Percentiles rank a stretch among this genome's conserved stretches.
phyloP scores from a whole-genome alignment of 2,329 filamentous ascomycete genomes.

The Tolypocladium ophioglossoides region DNA sequence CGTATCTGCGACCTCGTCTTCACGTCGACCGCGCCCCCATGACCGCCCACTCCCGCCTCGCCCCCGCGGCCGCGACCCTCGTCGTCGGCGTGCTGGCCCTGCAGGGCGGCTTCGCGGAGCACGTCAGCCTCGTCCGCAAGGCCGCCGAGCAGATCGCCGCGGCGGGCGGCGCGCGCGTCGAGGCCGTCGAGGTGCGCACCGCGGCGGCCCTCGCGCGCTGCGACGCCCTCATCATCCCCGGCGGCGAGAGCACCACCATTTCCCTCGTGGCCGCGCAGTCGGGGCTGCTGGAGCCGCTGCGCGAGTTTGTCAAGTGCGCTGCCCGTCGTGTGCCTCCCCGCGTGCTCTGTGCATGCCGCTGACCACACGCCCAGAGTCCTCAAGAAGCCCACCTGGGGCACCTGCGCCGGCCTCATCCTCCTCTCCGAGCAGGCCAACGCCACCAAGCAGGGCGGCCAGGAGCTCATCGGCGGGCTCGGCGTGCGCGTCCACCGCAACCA shows the following conservation, averaged over 20 bases:
- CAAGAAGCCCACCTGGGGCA: conserved; percentile 85
- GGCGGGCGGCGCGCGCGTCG: conserved; percentile 29
- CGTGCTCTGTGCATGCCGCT: too few species aligned
- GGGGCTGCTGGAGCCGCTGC: conserved; percentile 69
- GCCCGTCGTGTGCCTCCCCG: too few species aligned
- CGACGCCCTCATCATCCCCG: conserved; percentile 79
- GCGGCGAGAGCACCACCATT: conserved; percentile 91
- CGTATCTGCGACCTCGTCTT: too few species aligned
- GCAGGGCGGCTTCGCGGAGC: conserved; percentile 88
- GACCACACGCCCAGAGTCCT: conserved; percentile 41
- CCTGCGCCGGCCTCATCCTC: conserved; percentile 87
- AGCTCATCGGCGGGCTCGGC: conserved; percentile 82
- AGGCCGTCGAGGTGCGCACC: conserved; percentile 73
- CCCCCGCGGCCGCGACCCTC: conserved; percentile 18
- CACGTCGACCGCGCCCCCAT: too few species aligned
- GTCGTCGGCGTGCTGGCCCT: conserved; percentile 60
- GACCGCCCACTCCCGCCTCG: conserved; percentile 5
- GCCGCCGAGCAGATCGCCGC: conserved; percentile 45
- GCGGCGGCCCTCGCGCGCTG: conserved; percentile 58
- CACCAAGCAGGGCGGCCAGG: conserved; percentile 84
- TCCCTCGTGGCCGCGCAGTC: conserved; percentile 77
- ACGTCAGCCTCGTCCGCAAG: conserved; percentile 63
- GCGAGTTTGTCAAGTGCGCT: conserved; percentile 79
- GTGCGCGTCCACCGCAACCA: conserved; percentile 90
- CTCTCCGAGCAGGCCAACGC: conserved; percentile 80